phyloP scores from a whole-genome alignment of 768 basidiomycete genomes.

The Podaxis sp. region DNA sequence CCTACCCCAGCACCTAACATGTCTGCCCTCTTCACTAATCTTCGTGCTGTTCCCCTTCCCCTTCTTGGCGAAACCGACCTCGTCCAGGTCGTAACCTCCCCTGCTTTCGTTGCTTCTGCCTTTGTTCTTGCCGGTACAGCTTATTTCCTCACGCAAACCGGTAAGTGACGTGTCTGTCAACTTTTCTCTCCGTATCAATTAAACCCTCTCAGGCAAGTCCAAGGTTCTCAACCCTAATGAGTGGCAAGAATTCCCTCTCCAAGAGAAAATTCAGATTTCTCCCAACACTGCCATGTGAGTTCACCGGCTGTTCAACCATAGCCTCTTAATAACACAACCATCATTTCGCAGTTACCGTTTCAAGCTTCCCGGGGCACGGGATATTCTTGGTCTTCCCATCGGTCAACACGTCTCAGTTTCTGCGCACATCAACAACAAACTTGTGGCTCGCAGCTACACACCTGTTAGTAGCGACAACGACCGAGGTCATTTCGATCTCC shows the following conservation, averaged over 20 bases:
- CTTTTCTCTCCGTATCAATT: constrained; percentile 16
- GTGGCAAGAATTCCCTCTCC: constrained; percentile 84
- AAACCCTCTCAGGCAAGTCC: constrained; percentile 43
- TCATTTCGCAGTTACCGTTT: constrained; percentile 78
- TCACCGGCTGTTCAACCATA: constrained; percentile 11
- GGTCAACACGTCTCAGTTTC: constrained; percentile 95
- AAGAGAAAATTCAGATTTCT: constrained; percentile 80
- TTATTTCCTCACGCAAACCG: constrained; percentile 52
- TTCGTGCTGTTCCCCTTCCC: constrained; percentile 36
- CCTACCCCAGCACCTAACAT: neutral
- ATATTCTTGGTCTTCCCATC: constrained; percentile 89
- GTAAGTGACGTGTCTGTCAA: constrained; percentile 27
- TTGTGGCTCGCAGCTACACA: constrained; percentile 89
- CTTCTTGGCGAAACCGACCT: constrained; percentile 37
- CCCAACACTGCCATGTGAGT: constrained; percentile 94
- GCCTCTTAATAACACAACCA: constrained; percentile 1
- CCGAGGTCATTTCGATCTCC: constrained; percentile 90
- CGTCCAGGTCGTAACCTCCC: constrained; percentile 20
- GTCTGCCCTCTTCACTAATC: constrained; percentile 23
- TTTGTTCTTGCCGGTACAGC: constrained; percentile 48
- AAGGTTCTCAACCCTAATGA: constrained; percentile 71
- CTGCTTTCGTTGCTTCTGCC: constrained; percentile 41
- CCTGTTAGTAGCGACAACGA: constrained; percentile 94
- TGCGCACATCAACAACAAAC: constrained; percentile 90
- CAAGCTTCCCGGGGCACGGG: constrained; percentile 68